These are phyloP conservation scores for Hericium erinaceus DNA, from an alignment of 768 basidiomycete genomes.

Conservation along the genomic window DNA sequence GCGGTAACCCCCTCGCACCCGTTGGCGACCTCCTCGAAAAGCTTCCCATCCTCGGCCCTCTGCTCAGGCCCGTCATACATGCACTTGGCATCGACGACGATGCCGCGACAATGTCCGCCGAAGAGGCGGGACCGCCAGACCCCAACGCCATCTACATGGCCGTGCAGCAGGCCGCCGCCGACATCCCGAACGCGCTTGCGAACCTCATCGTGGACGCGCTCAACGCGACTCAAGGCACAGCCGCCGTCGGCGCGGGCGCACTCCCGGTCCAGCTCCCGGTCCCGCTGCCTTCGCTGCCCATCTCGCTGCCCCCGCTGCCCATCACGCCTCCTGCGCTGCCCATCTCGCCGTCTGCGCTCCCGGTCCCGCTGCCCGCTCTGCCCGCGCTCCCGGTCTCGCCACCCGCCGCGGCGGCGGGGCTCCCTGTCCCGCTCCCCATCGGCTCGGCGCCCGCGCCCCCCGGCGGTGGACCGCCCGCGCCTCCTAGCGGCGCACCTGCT, in stretches of 20 bases:
- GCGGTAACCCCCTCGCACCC: not conserved
- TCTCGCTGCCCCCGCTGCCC: not conserved
- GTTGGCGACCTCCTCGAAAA: not conserved
- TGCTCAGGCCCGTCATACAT: not conserved
- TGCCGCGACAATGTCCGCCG: not conserved
- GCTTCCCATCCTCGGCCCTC: conserved; percentile 4
- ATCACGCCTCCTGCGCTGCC: not conserved
- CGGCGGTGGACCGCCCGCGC: no score
- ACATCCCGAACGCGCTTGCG: not conserved
- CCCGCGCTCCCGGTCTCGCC: not conserved
- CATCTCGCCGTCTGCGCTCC: not conserved
- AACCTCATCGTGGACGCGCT: no score
- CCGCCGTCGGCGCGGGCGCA: not conserved
- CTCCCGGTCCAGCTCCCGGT: not conserved
- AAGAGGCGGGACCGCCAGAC: not conserved
- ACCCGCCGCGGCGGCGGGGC: not conserved
- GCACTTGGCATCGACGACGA: not conserved
- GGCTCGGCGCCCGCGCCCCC: no score
- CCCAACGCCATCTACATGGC: not conserved
- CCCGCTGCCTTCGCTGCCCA: not conserved
- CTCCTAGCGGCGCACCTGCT: no score
- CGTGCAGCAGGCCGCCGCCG: not conserved
- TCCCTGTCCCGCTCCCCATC: not conserved
- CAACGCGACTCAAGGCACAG: not conserved
- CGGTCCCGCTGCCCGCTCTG: not conserved